Conservation (phyloP, 2,329 filamentous ascomycete genomes). For the Trichoderma koningiopsis region DNA sequence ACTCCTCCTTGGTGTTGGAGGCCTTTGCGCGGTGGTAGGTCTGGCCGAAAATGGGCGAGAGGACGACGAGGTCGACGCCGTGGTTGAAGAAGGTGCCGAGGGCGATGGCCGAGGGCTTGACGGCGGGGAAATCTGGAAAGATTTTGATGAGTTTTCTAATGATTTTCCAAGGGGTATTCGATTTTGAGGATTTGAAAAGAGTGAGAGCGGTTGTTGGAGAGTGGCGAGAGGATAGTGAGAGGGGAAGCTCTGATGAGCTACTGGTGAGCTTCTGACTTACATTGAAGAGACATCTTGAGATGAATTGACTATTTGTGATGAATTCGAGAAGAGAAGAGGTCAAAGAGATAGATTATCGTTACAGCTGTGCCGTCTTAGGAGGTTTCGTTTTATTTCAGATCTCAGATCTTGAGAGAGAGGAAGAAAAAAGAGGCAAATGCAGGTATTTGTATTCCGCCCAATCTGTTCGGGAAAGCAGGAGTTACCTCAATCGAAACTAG, state of each 20-base stretch:
- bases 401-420: neutral
- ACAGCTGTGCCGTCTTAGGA: no score
- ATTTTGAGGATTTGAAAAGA: no score
- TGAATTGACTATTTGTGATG: neutral
- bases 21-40: conserved; percentile 91
- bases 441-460: conserved; percentile 27
- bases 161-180: no score
- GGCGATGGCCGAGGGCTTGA: conserved; percentile 97
- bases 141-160: neutral
- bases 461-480: neutral
- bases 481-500: neutral
- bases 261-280: conserved; percentile 42
- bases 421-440: neutral
- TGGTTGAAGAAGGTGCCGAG: conserved; percentile 97
- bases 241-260: neutral
- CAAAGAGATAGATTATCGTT: neutral
- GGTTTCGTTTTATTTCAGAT: neutral
- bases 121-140: conserved; percentile 62
- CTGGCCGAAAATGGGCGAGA: conserved; percentile 88
- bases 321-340: neutral
- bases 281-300: conserved; percentile 61
- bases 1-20: conserved; percentile 95
- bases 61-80: conserved; percentile 81
- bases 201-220: neutral
- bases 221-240: conserved; percentile 23